Percentiles rank a stretch among this genome's conserved stretches.
These are phyloP conservation scores for Cryptococcus deneoformans DNA, from an alignment of 1,284 basidiomycete genomes.

Conservation along the genomic window DNA sequence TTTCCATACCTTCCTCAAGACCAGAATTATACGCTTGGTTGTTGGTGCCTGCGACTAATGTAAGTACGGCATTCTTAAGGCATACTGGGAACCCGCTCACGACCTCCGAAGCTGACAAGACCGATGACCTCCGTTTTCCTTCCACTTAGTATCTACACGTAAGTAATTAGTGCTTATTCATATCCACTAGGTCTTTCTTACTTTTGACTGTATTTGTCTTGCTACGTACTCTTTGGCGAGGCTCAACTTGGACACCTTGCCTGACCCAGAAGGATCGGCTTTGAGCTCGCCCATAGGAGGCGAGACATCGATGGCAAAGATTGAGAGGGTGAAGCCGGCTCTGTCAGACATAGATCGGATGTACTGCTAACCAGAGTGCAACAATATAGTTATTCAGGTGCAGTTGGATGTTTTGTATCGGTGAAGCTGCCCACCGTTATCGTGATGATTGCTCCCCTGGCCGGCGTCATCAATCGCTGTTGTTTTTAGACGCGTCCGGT, in stretches of 20 bases:
- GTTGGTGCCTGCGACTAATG: conserved; percentile 58
- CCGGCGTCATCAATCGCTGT: too few species aligned
- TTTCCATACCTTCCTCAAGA: conserved; percentile 31
- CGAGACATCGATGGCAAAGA: conserved; percentile 80
- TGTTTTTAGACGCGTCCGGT: too few species aligned
- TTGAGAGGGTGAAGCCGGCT: conserved; percentile 42
- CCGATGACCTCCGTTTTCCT: conserved; percentile 90
- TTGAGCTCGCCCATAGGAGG: conserved; percentile 73
- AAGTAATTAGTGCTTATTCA: too few species aligned
- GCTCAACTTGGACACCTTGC: conserved; percentile 70
- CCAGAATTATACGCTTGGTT: conserved; percentile 61
- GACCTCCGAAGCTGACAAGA: conserved; percentile 77
- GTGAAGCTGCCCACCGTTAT: neutral
- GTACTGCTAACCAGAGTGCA: neutral
- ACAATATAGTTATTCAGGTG: neutral
- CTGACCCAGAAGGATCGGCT: conserved; percentile 58
- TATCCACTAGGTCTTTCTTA: too few species aligned
- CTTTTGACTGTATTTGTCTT: conserved; percentile 54
- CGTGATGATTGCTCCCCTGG: too few species aligned
- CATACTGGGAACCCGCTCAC: neutral
- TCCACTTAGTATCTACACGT: conserved; percentile 71
- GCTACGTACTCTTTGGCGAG: conserved; percentile 82
- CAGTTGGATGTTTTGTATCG: neutral
- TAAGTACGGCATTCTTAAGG: neutral
- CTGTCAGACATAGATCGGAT: conserved; percentile 20